Base-by-base conservation (phyloP, 805 yeast genomes). In the Myxozyma neglecta region DNA sequence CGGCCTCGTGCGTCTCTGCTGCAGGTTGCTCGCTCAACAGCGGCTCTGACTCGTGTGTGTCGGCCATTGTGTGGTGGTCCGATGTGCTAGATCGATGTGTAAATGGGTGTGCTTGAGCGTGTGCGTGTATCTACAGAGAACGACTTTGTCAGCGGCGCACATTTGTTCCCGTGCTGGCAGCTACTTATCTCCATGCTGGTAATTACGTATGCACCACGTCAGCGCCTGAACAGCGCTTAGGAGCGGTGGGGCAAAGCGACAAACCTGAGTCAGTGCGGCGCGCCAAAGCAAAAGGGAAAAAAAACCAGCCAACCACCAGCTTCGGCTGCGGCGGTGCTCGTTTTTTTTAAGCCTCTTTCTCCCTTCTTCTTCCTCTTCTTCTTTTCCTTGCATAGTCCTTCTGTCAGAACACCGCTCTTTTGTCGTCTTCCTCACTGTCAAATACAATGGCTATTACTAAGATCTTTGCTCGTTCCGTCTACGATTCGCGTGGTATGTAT, bases 391-490 rank as follows among this genome's bases (percentile, higher is more conserved):
- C 48, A n/a, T 24, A 51, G 24, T 52, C 45, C 13, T 56, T 9
- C 35, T 39, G n/a, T 14, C 16, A n/a, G 42, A 18, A 11, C 42
- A 34, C 20, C n/a, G 10, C 42, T 52, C 14, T 32, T 34, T 39
- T 29, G 44, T 36, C 34, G 36, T 34, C 20, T 20, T 20, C 6
- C 32, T 37, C 37, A 16, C 14, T 44, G 40, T 53, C 24, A 49
- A 57, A 43, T 34, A 34, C 42, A 77, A 90, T 90, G 96, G 88
- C 97, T 72, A 85, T 90, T 75, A 79, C 89, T 71, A 92, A 93
- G 81, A 81, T 92, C 73, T 86, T 83, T 80, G 89, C 98, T 75
- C 92, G 99, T 83, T 88, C 86, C 85, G 97, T 93, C 81, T 93
- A 94, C 88, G 99, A 93, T 83, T 93, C 98, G 74, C 90, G 99